Base-by-base conservation (phyloP, 768 basidiomycete species). In the Tylopilus sp. region DNA sequence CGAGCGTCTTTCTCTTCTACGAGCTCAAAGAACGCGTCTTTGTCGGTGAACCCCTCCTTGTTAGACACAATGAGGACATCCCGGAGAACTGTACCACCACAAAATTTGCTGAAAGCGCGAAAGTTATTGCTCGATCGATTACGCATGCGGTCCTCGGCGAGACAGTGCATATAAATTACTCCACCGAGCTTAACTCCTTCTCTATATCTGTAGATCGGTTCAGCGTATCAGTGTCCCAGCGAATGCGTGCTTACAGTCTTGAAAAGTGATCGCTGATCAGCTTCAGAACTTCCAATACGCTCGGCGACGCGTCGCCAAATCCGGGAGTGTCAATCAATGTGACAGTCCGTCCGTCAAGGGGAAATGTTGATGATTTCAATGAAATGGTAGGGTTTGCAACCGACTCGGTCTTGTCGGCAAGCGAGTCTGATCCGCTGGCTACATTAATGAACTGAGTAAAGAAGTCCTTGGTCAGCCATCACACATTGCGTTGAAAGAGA, bases 271-370 rank as follows among this genome's bases (percentile, higher is more conserved):
- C n/a, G n/a, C 78, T 76, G 41, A 81, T 79, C 68, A 72, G 69
- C 28, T 68, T 72, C 22, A 82, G 65, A 5, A 82, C 71, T 14
- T 75, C 73, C 0, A 74, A 68, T 38, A 80, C 78, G 51, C 69
- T 76, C 37, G 65, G 70, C n/a, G 33, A 34, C 4, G 76, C 74
- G 54, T 82, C 80, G 54, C 82, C 80, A 52, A 83, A 83, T 6
- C 82, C 82, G 2, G 82, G 82, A 0, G 81, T 84, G 58, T 84
- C 82, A 47, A 84, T 76, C 24, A 84, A 65, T 1, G 70, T 75
- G 40, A 83, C 70, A 24, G 48, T 57, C 12, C 65, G 67, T 1
- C 76, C 78, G 45, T 78, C 74, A 3, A 81, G 59, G 21, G 69
- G 53, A 57, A 82, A 79, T 1, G 75, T 56, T 0, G 77, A 67